A percentile compares a stretch with the other conserved stretches of the same genome.
Conservation (phyloP, 768 basidiomycete genomes). For the Heimioporus sp. region DNA sequence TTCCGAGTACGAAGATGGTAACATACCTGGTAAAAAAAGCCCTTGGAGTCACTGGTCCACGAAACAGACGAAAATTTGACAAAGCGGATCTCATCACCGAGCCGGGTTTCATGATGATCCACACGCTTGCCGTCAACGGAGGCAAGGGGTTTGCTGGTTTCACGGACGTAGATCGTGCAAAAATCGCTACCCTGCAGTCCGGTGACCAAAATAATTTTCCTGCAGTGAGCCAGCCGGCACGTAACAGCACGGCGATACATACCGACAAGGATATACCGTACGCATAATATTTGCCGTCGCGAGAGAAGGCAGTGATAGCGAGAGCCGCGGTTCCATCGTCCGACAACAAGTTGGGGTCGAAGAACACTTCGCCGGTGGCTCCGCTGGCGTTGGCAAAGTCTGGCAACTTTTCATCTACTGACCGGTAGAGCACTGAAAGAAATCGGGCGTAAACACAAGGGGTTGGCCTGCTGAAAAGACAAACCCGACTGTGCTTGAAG, state of each 20-base stretch:
- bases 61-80: conserved; percentile 73
- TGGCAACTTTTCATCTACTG: conserved; percentile 51
- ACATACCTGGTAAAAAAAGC: conserved; percentile 78
- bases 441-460: neutral
- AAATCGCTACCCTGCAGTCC: conserved; percentile 66
- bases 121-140: conserved; percentile 34
- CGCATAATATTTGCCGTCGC: conserved; percentile 66
- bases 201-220: neutral
- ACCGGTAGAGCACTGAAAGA: conserved; percentile 57
- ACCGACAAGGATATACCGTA: conserved; percentile 77
- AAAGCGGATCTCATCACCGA: conserved; percentile 66
- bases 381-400: conserved; percentile 45
- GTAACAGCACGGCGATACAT: conserved; percentile 22
- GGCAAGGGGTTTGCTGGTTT: conserved; percentile 57
- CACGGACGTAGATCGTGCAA: conserved; percentile 64
- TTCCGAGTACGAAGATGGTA: neutral
- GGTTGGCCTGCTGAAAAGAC: neutral
- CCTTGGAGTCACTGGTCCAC: conserved; percentile 78
- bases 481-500: conserved; percentile 61
- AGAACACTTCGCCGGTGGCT: conserved; percentile 67
- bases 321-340: conserved; percentile 73
- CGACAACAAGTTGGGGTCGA: conserved; percentile 74
- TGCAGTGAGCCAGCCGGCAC: conserved; percentile 1
- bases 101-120: conserved; percentile 49
- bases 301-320: conserved; percentile 57